Evolutionary conservation across 768 basidiomycete genomes (phyloP), one percentile per base, ranked within the genome.

Genomic region (Tylopilus rubrobrunneus): DNA sequence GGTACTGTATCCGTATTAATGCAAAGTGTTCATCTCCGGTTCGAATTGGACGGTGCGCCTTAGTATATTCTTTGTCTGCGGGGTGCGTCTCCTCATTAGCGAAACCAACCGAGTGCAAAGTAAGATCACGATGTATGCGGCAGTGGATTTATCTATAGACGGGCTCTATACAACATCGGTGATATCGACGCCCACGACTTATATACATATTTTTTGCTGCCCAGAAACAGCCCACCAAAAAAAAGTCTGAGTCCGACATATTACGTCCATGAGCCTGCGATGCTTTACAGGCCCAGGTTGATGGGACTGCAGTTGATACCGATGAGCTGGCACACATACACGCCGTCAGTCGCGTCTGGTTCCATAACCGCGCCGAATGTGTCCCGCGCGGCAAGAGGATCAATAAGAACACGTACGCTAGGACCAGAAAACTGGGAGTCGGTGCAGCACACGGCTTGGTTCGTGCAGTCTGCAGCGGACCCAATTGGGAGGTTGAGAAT

Each of bases 1-100:
- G 23, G 25, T 51, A 63, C 17, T 49, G 56, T 56, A 62, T 56
- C 42, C 10, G 39, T 56, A 51, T 45, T 56, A 60, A 56, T 51
- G 25, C 12, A 15, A 34, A 23, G 21, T 3, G n/a, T 14, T 34
- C 8, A 5, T 42, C 4, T 19, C 15, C 2, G 15, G 43, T 14
- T 55, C n/a, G 5, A 11, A 19, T 23, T 31, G 11, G 14, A 29
- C 17, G 29, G 14, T n/a, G 42, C 31, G 1, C 27, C 15, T 28
- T 25, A 21, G 33, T 40, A 19, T 27, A 9, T 25, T 4, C 36
- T 11, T 28, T 10, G 12, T 2, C 34, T 19, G 14, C 7, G 25
- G 41, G 10, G 11, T 25, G 5, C 41, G 11, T 23, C 19, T n/a
- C n/a, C n/a, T 29, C 36, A 17, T 5, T 7, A 37, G 17, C 12